phyloP scores from a whole-genome alignment of 2,329 filamentous ascomycete genomes.

The Furcasterigmium furcatum region DNA sequence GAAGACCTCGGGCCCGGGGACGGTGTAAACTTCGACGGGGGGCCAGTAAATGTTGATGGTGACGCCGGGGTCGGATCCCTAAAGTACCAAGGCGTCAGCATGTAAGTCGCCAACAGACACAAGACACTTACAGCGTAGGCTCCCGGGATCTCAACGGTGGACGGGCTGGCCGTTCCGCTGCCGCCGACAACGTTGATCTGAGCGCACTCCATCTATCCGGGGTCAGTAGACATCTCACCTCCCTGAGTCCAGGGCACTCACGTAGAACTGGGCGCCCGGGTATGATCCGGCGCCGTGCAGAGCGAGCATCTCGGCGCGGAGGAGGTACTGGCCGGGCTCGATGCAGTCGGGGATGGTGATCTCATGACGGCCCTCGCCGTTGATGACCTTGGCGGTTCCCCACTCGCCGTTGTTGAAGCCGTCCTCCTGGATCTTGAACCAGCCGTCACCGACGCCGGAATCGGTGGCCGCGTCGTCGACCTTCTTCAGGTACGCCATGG shows the following conservation, averaged over 20 bases:
- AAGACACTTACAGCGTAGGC: constrained; percentile 24
- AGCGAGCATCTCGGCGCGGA: constrained; percentile 55
- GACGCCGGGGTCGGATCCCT: constrained; percentile 26
- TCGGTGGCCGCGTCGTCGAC: constrained; percentile 43
- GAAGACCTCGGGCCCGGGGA: constrained; percentile 20
- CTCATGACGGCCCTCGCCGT: constrained; percentile 41
- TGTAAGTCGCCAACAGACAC: neutral
- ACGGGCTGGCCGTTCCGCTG: constrained; percentile 21
- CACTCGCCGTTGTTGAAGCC: constrained; percentile 37
- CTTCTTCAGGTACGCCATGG: constrained; percentile 53
- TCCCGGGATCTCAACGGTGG: constrained; percentile 32
- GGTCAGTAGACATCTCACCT: neutral
- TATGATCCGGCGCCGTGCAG: constrained; percentile 41
- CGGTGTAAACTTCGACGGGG: constrained; percentile 17
- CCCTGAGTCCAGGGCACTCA: constrained; percentile 1
- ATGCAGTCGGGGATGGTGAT: constrained; percentile 47
- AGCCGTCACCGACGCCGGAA: constrained; percentile 35
- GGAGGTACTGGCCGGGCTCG: constrained; percentile 50
- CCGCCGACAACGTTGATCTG: constrained; percentile 34
- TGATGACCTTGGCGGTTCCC: constrained; percentile 36
- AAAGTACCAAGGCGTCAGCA: neutral
- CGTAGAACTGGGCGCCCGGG: constrained; percentile 38
- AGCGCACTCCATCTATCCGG: constrained; percentile 38
- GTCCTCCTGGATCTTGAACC: constrained; percentile 42
- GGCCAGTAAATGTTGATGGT: constrained; percentile 32